Evolutionary conservation across 441 rosid species (phyloP).

Genomic region (Manihot esculenta): DNA sequence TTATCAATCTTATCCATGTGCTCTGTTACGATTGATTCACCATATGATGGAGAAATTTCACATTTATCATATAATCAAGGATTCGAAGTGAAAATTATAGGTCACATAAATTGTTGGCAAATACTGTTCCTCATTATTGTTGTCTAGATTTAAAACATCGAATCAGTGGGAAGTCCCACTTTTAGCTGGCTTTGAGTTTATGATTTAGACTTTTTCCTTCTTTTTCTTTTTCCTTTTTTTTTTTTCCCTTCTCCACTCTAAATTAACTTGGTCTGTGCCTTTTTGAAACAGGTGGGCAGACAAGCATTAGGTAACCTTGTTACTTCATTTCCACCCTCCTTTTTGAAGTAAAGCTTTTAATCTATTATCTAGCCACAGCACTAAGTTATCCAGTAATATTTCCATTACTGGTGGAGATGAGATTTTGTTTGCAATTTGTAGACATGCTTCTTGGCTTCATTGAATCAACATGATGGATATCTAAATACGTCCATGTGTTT

Average conservation of each 20-base stretch:
- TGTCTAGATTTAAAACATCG: neutral
- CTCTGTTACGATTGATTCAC: too few relatives aligned
- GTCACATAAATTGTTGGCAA: too few relatives aligned
- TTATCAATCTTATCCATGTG: too few relatives aligned
- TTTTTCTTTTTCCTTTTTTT: too few relatives aligned
- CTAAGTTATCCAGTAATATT: neutral
- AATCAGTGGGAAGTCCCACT: too few relatives aligned
- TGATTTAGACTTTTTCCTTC: too few relatives aligned
- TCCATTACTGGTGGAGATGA: neutral
- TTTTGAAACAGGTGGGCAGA: constrained; percentile 60
- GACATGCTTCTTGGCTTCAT: neutral
- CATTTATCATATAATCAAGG: neutral
- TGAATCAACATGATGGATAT: too few relatives aligned
- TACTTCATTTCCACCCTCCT: constrained; percentile 1
- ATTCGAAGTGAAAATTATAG: neutral
- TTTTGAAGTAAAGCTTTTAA: neutral
- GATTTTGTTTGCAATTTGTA: neutral
- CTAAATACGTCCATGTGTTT: too few relatives aligned
- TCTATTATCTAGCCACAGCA: neutral
- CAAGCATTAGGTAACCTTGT: constrained; percentile 59
- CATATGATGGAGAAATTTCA: neutral
- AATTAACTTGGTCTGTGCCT: constrained; percentile 22
- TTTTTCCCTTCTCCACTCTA: neutral
- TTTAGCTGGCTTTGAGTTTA: neutral
- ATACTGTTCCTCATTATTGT: too few relatives aligned